A percentile compares a stretch with the other conserved stretches of the same genome.
These are phyloP conservation scores for Termitomyces sp. DNA, from an alignment of 768 basidiomycete genomes.

Conservation along the genomic window DNA sequence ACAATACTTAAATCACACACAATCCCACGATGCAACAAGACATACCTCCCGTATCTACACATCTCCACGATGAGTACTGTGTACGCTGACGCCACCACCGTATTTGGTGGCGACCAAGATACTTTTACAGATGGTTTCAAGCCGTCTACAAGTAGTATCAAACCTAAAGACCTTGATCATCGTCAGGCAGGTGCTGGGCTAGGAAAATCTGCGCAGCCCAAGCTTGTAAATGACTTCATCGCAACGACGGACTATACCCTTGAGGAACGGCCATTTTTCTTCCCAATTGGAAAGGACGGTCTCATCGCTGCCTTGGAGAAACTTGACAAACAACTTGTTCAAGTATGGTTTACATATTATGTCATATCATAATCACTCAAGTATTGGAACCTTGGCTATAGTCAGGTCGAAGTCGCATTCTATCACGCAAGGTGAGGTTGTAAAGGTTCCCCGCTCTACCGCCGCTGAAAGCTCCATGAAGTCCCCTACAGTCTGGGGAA, in stretches of 20 bases:
- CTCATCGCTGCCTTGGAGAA: conserved; percentile 66
- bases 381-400: conserved; percentile 22
- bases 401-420: conserved; percentile 53
- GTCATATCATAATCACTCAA: conserved; percentile 2
- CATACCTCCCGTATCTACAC: background rate
- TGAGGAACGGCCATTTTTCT: conserved; percentile 66
- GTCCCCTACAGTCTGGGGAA: conserved; percentile 66
- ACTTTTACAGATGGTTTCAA: conserved; percentile 37
- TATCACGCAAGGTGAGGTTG: conserved; percentile 57
- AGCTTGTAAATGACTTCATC: conserved; percentile 36
- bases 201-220: conserved; percentile 13
- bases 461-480: conserved; percentile 17
- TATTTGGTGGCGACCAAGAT: conserved; percentile 41
- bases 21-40: background rate
- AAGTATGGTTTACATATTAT: conserved; percentile 29
- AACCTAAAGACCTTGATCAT: conserved; percentile 13
- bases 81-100: conserved; percentile 39
- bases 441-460: background rate
- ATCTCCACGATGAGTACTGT: conserved; percentile 30
- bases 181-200: conserved; percentile 11
- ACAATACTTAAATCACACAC: background rate
- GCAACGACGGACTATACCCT: conserved; percentile 46
- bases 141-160: conserved; percentile 18
- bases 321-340: conserved; percentile 59
- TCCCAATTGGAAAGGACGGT: conserved; percentile 65